These are phyloP conservation scores for Guyanaporus albipodus DNA, from an alignment of 768 basidiomycete genomes.

Conservation along the genomic window DNA sequence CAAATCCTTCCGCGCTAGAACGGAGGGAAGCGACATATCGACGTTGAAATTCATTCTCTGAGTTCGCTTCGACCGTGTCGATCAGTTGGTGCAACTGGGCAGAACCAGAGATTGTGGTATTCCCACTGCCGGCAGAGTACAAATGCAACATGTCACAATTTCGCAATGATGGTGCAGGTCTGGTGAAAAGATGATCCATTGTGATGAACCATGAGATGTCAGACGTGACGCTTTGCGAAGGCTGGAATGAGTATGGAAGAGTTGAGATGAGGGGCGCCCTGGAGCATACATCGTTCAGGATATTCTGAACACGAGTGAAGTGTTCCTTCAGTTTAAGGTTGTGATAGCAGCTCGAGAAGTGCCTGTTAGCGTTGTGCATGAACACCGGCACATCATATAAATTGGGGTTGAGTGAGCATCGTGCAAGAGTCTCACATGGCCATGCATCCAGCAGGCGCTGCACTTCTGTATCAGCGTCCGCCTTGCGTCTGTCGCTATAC, in stretches of 20 bases:
- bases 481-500: neutral
- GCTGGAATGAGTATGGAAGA: slow-evolving; percentile 4
- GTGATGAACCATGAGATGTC: neutral
- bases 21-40: neutral
- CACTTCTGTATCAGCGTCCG: slow-evolving; percentile 2
- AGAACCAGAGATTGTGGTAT: neutral
- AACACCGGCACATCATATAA: slow-evolving; percentile 3
- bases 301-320: neutral
- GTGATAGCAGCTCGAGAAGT: slow-evolving; percentile 13
- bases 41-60: slow-evolving; percentile 11
- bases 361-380: neutral
- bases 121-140: neutral
- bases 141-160: neutral
- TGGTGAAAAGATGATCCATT: neutral
- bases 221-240: neutral
- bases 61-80: neutral
- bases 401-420: neutral
- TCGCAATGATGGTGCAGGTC: slow-evolving; percentile 1
- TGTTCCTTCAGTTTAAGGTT: slow-evolving; percentile 1
- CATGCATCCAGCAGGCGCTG: slow-evolving; percentile 6
- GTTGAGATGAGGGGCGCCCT: neutral
- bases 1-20: slow-evolving; percentile 6
- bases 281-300: neutral
- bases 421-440: slow-evolving; percentile 9
- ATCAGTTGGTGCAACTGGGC: slow-evolving; percentile 7